phyloP scores from a whole-genome alignment of 2,329 filamentous ascomycete genomes.

The Aspergillus transmontanensis region DNA sequence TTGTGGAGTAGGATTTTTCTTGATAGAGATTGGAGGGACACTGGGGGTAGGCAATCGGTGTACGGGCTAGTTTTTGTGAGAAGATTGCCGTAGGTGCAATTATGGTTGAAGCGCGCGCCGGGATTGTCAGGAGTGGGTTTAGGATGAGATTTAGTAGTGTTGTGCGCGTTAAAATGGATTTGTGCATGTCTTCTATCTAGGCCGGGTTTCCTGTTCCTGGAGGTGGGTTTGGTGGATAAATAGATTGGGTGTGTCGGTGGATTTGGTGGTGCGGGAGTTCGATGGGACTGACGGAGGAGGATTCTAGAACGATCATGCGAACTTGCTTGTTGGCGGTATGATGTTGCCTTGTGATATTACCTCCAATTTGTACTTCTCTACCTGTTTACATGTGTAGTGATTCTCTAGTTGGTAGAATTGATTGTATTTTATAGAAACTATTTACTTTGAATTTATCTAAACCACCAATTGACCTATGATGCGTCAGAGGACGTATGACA shows the following conservation, averaged over 20 bases:
- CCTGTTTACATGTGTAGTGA: background rate
- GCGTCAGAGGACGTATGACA: background rate
- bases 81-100: conserved; percentile 10
- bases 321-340: background rate
- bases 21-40: conserved; percentile 23
- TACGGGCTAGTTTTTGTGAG: conserved; percentile 18
- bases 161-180: conserved; percentile 29
- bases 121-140: conserved; percentile 19
- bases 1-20: conserved; percentile 23
- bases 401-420: background rate
- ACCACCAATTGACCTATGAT: conserved; percentile 75
- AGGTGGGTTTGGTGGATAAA: background rate
- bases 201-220: background rate
- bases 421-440: background rate
- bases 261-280: background rate
- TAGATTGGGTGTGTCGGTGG: background rate
- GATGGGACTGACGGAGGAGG: conserved; percentile 15
- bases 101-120: conserved; percentile 24
- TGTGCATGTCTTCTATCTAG: conserved; percentile 26
- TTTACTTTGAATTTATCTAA: conserved; percentile 51
- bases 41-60: conserved; percentile 31
- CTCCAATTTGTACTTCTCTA: background rate
- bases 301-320: conserved; percentile 21
- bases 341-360: background rate
- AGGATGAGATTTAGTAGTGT: conserved; percentile 30